Conservation (phyloP, 768 basidiomycete genomes). For the Cystobasidium onofrii region DNA sequence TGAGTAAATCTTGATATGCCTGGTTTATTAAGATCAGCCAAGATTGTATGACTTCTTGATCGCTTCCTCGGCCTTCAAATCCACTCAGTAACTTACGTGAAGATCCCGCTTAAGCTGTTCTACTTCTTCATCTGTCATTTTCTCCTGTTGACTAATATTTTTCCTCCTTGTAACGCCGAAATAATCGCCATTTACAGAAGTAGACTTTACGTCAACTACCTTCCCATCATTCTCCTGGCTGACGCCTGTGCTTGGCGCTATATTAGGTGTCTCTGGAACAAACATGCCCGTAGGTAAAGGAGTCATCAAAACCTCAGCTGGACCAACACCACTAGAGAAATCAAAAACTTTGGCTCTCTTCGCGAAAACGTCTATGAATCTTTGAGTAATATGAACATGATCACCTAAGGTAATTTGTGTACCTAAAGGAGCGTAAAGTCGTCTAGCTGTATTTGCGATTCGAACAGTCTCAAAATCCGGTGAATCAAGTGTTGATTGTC, state of each 20-base stretch:
- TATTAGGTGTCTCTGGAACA: background rate
- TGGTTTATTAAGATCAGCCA: slow-evolving; percentile 42
- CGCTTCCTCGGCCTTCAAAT: slow-evolving; percentile 8
- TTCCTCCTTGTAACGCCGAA: slow-evolving; percentile 25
- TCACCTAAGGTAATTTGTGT: slow-evolving; percentile 77
- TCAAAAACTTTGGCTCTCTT: slow-evolving; percentile 42
- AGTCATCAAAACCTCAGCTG: slow-evolving; percentile 36
- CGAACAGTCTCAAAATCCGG: slow-evolving; percentile 75
- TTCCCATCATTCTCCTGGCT: slow-evolving; percentile 30
- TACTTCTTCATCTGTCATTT: slow-evolving; percentile 39
- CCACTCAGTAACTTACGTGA: slow-evolving; percentile 50
- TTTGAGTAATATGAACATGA: slow-evolving; percentile 64
- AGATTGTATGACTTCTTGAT: too few relatives aligned
- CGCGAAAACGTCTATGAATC: slow-evolving; percentile 71
- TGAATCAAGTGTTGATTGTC: slow-evolving; percentile 69
- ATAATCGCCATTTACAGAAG: slow-evolving; percentile 2
- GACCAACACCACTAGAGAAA: slow-evolving; percentile 1
- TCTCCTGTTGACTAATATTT: background rate
- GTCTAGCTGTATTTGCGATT: slow-evolving; percentile 64
- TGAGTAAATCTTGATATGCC: slow-evolving; percentile 67
- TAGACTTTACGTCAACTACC: background rate
- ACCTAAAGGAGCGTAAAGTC: slow-evolving; percentile 80
- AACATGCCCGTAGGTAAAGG: background rate
- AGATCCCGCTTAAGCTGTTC: slow-evolving; percentile 51
- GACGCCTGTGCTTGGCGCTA: slow-evolving; percentile 29